These are phyloP conservation scores for Physcomitrellopsis africana DNA, from an alignment of 225 moss, liverwort and hornwort genomes.

Conservation along the genomic window DNA sequence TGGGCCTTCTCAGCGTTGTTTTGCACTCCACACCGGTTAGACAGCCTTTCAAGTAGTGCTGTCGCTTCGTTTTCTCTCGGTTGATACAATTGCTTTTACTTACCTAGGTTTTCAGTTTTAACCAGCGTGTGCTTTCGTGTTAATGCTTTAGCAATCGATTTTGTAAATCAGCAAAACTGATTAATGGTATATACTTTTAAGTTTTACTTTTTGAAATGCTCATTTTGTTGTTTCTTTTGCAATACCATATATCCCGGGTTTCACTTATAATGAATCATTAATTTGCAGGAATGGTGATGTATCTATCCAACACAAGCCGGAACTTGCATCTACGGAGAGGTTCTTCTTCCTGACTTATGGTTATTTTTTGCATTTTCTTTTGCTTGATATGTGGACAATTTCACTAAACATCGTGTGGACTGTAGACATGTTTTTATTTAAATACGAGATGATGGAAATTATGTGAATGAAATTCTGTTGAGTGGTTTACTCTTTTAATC, in stretches of 20 bases:
- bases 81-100: conserved; percentile 23
- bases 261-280: conserved; percentile 25
- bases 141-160: conserved; percentile 14
- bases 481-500: conserved; percentile 25
- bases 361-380: conserved; percentile 23
- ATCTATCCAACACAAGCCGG: conserved; percentile 62
- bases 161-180: conserved; percentile 12
- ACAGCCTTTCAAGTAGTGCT: conserved; percentile 79
- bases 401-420: background rate
- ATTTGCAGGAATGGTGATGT: conserved; percentile 70
- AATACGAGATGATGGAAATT: conserved; percentile 4
- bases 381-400: conserved; percentile 20
- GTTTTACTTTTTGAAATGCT: background rate
- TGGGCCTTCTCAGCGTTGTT: conserved; percentile 94
- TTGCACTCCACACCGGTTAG: conserved; percentile 92
- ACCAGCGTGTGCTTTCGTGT: background rate
- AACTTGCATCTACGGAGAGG: conserved; percentile 64
- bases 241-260: background rate
- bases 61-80: conserved; percentile 41
- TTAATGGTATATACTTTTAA: conserved; percentile 7
- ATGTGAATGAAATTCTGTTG: conserved; percentile 16
- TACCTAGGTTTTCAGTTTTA: background rate
- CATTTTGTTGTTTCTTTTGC: background rate
- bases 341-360: conserved; percentile 26
- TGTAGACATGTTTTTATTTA: background rate